phyloP scores from a whole-genome alignment of 2,329 filamentous ascomycete species.

The Aspergillus clavatus region DNA sequence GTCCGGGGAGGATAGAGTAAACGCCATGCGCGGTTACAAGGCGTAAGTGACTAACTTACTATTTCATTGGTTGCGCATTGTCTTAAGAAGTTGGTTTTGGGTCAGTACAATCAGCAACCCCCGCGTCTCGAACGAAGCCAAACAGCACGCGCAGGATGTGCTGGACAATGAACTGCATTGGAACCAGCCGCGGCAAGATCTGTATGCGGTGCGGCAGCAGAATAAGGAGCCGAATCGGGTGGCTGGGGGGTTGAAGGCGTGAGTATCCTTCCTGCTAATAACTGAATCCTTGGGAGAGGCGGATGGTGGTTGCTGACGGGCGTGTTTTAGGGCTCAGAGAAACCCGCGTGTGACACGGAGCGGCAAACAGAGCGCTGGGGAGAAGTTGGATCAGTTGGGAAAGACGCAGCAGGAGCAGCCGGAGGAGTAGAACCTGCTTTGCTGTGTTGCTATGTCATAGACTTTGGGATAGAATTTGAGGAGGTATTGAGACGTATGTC shows the following conservation, averaged over 20 bases:
- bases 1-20: conserved; percentile 15
- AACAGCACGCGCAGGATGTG: conserved; percentile 22
- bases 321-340: conserved; percentile 12
- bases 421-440: not conserved
- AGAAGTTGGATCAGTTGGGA: conserved; percentile 16
- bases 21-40: conserved; percentile 18
- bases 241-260: conserved; percentile 17
- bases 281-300: no score
- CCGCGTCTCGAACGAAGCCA: conserved; percentile 19
- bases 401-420: not conserved
- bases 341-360: conserved; percentile 13
- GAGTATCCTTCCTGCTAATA: conserved; percentile 4
- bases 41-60: no score
- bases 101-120: conserved; percentile 13
- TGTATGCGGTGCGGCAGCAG: conserved; percentile 3
- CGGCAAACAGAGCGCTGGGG: conserved; percentile 14
- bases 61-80: no score
- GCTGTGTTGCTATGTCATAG: no score
- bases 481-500: no score
- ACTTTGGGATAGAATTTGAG: no score
- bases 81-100: no score
- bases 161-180: conserved; percentile 18
- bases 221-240: conserved; percentile 13
- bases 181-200: conserved; percentile 13
- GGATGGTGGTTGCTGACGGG: not conserved